Conservation (phyloP, 805 yeast genomes). For the Yarrowia divulgata region DNA sequence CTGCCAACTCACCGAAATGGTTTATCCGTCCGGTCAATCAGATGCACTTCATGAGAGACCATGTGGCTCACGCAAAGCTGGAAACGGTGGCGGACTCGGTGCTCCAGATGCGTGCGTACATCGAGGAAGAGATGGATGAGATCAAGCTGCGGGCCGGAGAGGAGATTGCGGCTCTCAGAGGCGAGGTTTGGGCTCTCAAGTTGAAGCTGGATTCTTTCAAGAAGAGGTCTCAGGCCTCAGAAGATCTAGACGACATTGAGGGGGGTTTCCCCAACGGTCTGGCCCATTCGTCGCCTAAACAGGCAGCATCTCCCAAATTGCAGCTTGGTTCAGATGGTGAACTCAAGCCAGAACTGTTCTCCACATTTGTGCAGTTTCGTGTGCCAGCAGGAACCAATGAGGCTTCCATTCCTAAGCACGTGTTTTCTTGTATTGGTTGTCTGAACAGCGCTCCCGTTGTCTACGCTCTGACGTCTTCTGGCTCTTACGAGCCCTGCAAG, state of each 20-base stretch:
- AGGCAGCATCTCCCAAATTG: not conserved
- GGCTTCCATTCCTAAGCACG: not conserved
- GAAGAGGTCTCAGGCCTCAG: not conserved
- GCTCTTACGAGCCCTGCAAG: constrained; percentile 1
- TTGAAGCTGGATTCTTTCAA: not conserved
- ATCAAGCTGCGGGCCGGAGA: not conserved
- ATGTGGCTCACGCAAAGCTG: constrained; percentile 13
- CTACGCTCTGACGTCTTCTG: not conserved
- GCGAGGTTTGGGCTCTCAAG: constrained; percentile 1
- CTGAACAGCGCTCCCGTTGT: constrained; percentile 6
- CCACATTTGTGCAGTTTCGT: constrained; percentile 1
- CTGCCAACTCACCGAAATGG: not conserved
- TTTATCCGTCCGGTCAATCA: not conserved
- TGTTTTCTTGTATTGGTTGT: not conserved
- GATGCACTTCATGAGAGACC: constrained; percentile 1
- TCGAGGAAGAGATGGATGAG: constrained; percentile 27
- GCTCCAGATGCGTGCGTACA: constrained; percentile 14
- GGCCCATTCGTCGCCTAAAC: constrained; percentile 5
- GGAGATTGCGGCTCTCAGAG: not conserved
- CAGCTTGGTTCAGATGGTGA: not conserved
- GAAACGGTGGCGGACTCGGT: constrained; percentile 20
- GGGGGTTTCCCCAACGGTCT: not conserved
- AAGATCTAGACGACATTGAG: not conserved
- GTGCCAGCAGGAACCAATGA: not conserved
- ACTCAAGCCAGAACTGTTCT: not conserved